Evolutionary conservation across 1,284 basidiomycete species (phyloP).

Genomic region (Grifola frondosa): DNA sequence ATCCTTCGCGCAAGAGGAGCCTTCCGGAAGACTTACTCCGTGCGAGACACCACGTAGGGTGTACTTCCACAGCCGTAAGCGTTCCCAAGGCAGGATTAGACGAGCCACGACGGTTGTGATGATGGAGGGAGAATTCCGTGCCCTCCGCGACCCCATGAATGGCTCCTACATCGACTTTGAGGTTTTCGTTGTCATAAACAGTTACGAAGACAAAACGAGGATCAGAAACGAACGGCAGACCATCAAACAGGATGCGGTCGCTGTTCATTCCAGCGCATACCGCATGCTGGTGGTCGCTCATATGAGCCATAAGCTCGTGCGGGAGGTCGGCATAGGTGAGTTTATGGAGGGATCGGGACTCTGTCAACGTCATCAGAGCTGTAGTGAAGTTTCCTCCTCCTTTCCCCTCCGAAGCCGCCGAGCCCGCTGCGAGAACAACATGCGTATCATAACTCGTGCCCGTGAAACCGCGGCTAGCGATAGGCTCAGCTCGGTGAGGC

Average conservation of each 20-base stretch:
- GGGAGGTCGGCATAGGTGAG: slow-evolving; percentile 51
- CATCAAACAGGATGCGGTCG: slow-evolving; percentile 53
- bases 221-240: slow-evolving; percentile 52
- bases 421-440: slow-evolving; percentile 54
- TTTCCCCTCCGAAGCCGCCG: slow-evolving; percentile 56
- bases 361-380: slow-evolving; percentile 47
- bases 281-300: slow-evolving; percentile 44
- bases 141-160: slow-evolving; percentile 61
- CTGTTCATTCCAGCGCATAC: slow-evolving; percentile 49
- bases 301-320: slow-evolving; percentile 35
- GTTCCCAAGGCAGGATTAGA: slow-evolving; percentile 52
- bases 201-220: slow-evolving; percentile 45
- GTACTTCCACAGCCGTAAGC: slow-evolving; percentile 49
- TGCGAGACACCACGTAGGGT: slow-evolving; percentile 58
- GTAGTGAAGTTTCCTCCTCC: slow-evolving; percentile 60
- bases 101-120: slow-evolving; percentile 56
- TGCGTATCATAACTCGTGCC: slow-evolving; percentile 43
- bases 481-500: slow-evolving; percentile 26
- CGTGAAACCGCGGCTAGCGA: slow-evolving; percentile 46
- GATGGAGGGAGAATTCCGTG: slow-evolving; percentile 57
- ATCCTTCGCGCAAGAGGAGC: slow-evolving; percentile 40
- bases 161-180: slow-evolving; percentile 53
- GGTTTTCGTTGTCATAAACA: slow-evolving; percentile 36
- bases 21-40: slow-evolving; percentile 38
- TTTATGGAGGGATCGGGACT: slow-evolving; percentile 47